Evolutionary conservation across 371 early-diverging fungal species (phyloP), one percentile per base, ranked within the genome.

Genomic region (Syncephalastrum sp.): DNA sequence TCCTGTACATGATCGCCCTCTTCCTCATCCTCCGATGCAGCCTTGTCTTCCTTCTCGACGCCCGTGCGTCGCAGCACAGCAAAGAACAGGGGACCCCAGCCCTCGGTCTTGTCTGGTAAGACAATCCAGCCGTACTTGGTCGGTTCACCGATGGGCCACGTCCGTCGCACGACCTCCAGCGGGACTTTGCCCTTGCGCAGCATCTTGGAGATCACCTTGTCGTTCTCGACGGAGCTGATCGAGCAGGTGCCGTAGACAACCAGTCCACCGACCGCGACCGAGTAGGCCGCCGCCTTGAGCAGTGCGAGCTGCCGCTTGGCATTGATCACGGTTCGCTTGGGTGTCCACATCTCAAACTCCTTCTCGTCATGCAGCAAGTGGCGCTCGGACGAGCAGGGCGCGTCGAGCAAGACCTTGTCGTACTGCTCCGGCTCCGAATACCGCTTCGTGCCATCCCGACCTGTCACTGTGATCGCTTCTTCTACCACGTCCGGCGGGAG

Each of bases 361-460:
- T 67, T 77, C 43, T 63, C 64, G 49, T 76, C 74, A 47, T 81
- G 80, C n/a, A 86, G 19, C n/a, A 84, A 57, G 67, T 87, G 86
- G 14, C 87, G 70, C 57, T 90, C 91, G 5, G 85, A 81, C n/a
- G 87, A 86, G 60, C 92, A 91, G n/a, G 92, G 92, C 7, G 89
- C 91, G 65, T 91, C 92, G 23, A 89, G 63, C 19, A 91, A 59
- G 1, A 91, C 85, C 54, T 81, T 75, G 58, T 88, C 84, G 27
- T 84, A 87, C 23, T 74, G 38, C 47, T 72, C 72, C 16, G 70
- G 74, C 23, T 70, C 70, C 38, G 68, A 67, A 43, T 79, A 70
- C 16, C 79, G 64, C 41, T 72, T 61, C 25, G 73, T 77, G 13
- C 76, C 87, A 63, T 88, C 86, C 47, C 76, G 69, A n/a, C 82